A percentile compares a stretch with the other conserved stretches of the same genome.
Evolutionary conservation across 257 asterid species (phyloP).

Genomic region (Nicotiana attenuata): DNA sequence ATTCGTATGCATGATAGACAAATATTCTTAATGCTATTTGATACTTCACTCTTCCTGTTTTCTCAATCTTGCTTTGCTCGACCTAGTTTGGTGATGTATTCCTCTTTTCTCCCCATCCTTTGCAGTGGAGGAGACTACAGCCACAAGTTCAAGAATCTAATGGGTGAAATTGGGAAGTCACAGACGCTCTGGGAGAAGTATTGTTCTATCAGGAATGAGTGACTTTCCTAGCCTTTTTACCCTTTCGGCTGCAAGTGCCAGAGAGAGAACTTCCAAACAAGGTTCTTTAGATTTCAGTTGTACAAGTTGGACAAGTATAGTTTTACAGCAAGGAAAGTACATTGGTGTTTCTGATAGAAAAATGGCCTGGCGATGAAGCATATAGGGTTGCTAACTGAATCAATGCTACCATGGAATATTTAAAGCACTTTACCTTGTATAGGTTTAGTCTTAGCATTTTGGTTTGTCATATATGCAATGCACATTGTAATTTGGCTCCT

Average conservation of each 20-base stretch:
- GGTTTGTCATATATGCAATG: background rate
- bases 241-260: background rate
- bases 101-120: background rate
- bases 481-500: background rate
- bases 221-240: slow-evolving; percentile 11
- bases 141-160: slow-evolving; percentile 89
- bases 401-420: slow-evolving; percentile 3
- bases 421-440: slow-evolving; percentile 4
- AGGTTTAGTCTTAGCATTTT: slow-evolving; percentile 3
- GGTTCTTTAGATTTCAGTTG: background rate
- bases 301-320: slow-evolving; percentile 6
- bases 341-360: background rate
- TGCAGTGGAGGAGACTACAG: slow-evolving; percentile 98
- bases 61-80: background rate
- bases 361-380: background rate
- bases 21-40: background rate
- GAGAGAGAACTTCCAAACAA: background rate
- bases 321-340: background rate
- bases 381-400: background rate
- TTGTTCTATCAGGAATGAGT: slow-evolving; percentile 83
- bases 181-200: slow-evolving; percentile 65
- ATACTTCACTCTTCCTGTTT: background rate
- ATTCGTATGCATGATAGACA: background rate
- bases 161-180: slow-evolving; percentile 71
- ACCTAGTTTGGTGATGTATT: background rate